phyloP scores from a whole-genome alignment of 345 rosid species.

The Acer negundo region DNA sequence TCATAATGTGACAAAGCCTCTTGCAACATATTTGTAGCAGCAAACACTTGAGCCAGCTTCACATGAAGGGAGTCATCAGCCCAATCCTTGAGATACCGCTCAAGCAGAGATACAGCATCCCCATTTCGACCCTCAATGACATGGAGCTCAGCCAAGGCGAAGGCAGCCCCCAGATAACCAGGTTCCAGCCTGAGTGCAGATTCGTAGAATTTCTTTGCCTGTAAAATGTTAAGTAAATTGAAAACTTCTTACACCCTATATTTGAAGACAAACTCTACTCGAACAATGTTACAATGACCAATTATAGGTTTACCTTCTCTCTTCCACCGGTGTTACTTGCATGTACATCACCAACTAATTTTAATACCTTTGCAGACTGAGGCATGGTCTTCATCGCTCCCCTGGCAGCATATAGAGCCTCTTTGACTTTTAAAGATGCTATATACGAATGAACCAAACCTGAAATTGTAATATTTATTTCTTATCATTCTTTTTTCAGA shows the following conservation, averaged over 20 bases:
- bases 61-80: constrained; percentile 98
- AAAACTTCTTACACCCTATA: constrained; percentile 17
- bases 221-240: constrained; percentile 24
- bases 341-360: constrained; percentile 97
- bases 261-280: neutral
- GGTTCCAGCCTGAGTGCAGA: constrained; percentile 95
- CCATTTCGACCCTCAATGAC: constrained; percentile 85
- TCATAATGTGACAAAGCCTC: constrained; percentile 90
- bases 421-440: constrained; percentile 85
- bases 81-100: constrained; percentile 95
- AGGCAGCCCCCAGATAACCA: constrained; percentile 92
- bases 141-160: constrained; percentile 96
- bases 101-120: constrained; percentile 93
- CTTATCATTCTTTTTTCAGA: constrained; percentile 6
- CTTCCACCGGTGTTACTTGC: constrained; percentile 85
- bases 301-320: constrained; percentile 71
- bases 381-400: constrained; percentile 99
- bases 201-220: constrained; percentile 97
- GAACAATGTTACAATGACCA: neutral
- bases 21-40: constrained; percentile 79
- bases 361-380: constrained; percentile 94
- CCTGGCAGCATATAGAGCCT: constrained; percentile 90
- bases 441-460: constrained; percentile 96
- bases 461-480: constrained; percentile 37
- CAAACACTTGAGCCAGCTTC: constrained; percentile 95